Percentiles rank a stretch among this genome's conserved stretches.
These are phyloP conservation scores for Cyclostephanos invisitatus DNA, from an alignment of 108 stramenopile genomes.

Conservation along the genomic window DNA sequence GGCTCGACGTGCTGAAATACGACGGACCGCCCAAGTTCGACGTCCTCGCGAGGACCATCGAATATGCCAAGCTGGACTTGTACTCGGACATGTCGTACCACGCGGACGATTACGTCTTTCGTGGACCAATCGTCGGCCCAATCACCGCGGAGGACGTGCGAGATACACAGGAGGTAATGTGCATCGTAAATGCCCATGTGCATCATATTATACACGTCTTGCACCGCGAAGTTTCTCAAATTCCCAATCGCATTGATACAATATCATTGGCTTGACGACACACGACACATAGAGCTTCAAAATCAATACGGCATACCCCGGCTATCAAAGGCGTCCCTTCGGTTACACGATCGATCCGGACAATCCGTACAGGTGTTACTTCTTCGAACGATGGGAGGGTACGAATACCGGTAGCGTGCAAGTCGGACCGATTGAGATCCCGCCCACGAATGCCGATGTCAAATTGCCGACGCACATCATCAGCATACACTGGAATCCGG, in stretches of 20 bases:
- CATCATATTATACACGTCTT: no score
- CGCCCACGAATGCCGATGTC: conserved; percentile 27
- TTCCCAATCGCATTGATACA: no score
- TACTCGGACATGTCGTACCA: conserved; percentile 18
- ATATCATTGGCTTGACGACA: neutral
- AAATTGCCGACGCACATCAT: conserved; percentile 34
- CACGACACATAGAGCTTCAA: conserved; percentile 24
- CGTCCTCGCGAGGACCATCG: conserved; percentile 41
- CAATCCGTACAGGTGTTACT: conserved; percentile 56
- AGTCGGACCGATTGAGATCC: conserved; percentile 6
- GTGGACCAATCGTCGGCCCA: conserved; percentile 53
- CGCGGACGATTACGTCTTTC: conserved; percentile 46
- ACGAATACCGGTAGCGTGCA: conserved; percentile 39
- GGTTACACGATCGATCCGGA: conserved; percentile 58
- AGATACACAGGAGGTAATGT: conserved; percentile 19
- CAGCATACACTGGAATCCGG: conserved; percentile 41
- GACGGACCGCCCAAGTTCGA: conserved; percentile 38
- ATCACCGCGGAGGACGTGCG: conserved; percentile 37
- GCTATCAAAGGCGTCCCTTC: conserved; percentile 37
- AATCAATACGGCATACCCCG: conserved; percentile 41
- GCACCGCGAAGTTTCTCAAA: no score
- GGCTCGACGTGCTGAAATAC: conserved; percentile 31
- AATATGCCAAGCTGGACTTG: conserved; percentile 24
- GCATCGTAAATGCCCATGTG: no score
- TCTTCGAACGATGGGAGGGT: conserved; percentile 52